These are phyloP conservation scores for Capsaspora owczarzaki DNA, from an alignment of 78 protist species.

Conservation along the genomic window DNA sequence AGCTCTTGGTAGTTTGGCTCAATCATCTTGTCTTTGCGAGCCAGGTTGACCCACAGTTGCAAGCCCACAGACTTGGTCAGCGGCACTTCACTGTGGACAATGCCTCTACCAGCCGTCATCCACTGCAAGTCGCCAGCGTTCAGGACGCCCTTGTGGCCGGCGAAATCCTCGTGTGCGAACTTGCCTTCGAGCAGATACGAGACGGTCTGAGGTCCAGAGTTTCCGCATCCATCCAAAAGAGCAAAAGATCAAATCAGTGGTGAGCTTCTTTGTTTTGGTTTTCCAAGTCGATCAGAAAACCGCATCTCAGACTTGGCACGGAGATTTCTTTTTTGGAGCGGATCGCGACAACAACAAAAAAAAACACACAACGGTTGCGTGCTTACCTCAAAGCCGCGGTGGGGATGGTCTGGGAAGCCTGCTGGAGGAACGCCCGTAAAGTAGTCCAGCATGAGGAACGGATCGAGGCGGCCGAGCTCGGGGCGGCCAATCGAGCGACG, in stretches of 20 bases:
- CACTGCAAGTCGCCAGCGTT: constrained; percentile 36
- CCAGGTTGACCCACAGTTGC: constrained; percentile 64
- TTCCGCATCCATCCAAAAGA: no score
- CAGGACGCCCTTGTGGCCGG: constrained; percentile 11
- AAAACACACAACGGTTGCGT: background rate
- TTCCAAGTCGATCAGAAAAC: no score
- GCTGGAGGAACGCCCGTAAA: background rate
- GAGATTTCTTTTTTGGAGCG: no score
- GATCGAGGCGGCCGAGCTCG: background rate
- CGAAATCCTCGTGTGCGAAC: constrained; percentile 35
- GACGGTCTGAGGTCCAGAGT: no score
- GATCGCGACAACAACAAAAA: no score
- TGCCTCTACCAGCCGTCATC: constrained; percentile 57
- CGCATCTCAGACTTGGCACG: no score
- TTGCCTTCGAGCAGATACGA: constrained; percentile 41
- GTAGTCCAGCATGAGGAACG: constrained; percentile 24
- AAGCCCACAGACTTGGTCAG: background rate
- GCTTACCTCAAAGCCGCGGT: constrained; percentile 52
- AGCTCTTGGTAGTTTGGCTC: constrained; percentile 34
- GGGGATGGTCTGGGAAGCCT: constrained; percentile 55
- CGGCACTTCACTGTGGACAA: constrained; percentile 46
- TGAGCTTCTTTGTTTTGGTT: no score
- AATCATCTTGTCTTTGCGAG: constrained; percentile 35
- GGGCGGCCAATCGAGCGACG: background rate
- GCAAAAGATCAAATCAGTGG: no score